A percentile compares a stretch with the other conserved stretches of the same genome.
Conservation (phyloP, 2,329 filamentous ascomycete genomes). For the Kalaharituber pfeilii region DNA sequence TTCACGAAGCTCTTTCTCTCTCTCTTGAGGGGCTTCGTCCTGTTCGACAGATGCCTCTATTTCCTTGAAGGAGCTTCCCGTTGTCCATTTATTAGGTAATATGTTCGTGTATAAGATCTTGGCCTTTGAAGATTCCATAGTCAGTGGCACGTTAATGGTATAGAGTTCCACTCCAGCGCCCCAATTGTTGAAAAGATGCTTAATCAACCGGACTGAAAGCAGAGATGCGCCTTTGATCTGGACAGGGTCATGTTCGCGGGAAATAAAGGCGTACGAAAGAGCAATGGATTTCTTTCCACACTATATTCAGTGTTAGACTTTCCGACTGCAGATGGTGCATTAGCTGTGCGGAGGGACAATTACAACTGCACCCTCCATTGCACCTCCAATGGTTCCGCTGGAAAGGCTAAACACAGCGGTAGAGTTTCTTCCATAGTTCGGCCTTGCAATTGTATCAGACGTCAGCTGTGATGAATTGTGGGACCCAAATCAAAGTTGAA, state of each 20-base stretch:
- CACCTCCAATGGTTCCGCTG: slow-evolving; percentile 60
- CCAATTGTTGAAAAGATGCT: slow-evolving; percentile 64
- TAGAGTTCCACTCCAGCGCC: slow-evolving; percentile 62
- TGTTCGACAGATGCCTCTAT: slow-evolving; percentile 27
- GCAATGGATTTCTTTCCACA: slow-evolving; percentile 58
- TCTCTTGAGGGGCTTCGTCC: slow-evolving; percentile 42
- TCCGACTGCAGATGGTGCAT: not conserved
- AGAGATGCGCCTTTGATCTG: slow-evolving; percentile 62
- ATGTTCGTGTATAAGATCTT: slow-evolving; percentile 72
- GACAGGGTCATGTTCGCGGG: slow-evolving; percentile 60
- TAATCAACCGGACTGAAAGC: slow-evolving; percentile 58
- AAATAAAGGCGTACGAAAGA: slow-evolving; percentile 78
- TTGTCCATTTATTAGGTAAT: slow-evolving; percentile 77
- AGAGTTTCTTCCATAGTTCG: slow-evolving; percentile 70
- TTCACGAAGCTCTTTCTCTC: slow-evolving; percentile 58
- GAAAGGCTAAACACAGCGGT: slow-evolving; percentile 64
- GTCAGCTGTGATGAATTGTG: not conserved
- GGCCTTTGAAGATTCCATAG: slow-evolving; percentile 31
- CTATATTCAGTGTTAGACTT: not conserved
- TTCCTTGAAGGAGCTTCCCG: slow-evolving; percentile 74
- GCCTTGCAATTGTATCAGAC: slow-evolving; percentile 24
- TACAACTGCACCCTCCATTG: slow-evolving; percentile 52
- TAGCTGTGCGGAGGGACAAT: not conserved
- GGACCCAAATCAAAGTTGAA: not conserved
- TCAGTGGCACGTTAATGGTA: slow-evolving; percentile 72